Conservation (phyloP, 352 stramenopile genomes). For the Globisporangium irregulare region DNA sequence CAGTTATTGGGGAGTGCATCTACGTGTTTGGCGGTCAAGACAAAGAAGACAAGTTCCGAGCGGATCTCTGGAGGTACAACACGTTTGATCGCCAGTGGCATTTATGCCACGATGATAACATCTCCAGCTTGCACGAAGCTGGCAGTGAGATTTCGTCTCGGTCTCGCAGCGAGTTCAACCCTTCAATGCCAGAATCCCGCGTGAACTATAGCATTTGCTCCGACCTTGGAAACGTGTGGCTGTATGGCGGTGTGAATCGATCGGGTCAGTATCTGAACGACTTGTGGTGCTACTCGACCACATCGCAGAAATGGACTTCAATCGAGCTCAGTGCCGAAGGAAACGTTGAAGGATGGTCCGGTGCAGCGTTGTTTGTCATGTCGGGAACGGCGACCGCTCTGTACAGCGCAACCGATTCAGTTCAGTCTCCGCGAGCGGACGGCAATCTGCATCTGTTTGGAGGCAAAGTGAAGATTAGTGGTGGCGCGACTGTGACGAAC, state of each 20-base stretch:
- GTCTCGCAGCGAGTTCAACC: conserved; percentile 40
- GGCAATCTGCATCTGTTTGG: conserved; percentile 47
- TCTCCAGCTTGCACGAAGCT: conserved; percentile 31
- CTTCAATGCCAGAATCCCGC: conserved; percentile 47
- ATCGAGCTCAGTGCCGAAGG: conserved; percentile 53
- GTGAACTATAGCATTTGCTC: conserved; percentile 68
- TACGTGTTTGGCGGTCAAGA: conserved; percentile 83
- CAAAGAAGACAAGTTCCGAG: conserved; percentile 71
- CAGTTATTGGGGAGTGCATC: conserved; percentile 79
- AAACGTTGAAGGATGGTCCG: conserved; percentile 41
- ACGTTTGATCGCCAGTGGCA: conserved; percentile 87
- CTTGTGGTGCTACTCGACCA: conserved; percentile 78
- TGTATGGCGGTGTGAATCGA: conserved; percentile 60
- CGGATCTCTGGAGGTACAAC: conserved; percentile 85
- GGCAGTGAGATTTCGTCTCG: conserved; percentile 13
- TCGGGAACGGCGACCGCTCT: conserved; percentile 51
- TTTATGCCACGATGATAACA: conserved; percentile 81
- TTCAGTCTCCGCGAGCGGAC: conserved; percentile 18
- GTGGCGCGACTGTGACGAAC: conserved; percentile 18
- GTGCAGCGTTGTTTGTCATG: conserved; percentile 40
- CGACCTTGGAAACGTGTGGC: conserved; percentile 80
- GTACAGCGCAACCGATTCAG: conserved; percentile 28
- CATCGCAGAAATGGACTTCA: conserved; percentile 57
- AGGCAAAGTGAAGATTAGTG: conserved; percentile 28
- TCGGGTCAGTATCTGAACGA: conserved; percentile 52